Percentiles rank a stretch among this genome's conserved stretches.
These are phyloP conservation scores for Moricandia arvensis DNA, from an alignment of 345 rosid species.

Conservation along the genomic window DNA sequence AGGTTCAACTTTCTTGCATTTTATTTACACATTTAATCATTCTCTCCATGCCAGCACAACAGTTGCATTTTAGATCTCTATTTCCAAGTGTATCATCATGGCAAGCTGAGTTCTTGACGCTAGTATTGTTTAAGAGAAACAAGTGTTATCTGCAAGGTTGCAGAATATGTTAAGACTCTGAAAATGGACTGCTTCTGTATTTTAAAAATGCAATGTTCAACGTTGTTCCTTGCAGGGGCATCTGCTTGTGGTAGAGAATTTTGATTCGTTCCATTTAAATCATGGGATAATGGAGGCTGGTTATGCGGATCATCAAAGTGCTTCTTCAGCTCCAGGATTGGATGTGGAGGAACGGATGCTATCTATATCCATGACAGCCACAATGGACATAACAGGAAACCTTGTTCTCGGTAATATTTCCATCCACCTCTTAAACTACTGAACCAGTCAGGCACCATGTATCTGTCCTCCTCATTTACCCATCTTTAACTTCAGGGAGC, in stretches of 20 bases:
- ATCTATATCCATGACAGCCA: constrained; percentile 86
- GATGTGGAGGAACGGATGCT: constrained; percentile 44
- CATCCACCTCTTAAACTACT: constrained; percentile 2
- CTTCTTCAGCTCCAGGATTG: constrained; percentile 41
- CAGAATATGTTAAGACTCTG: not conserved
- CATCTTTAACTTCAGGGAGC: constrained; percentile 56
- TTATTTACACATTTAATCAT: too few relatives aligned
- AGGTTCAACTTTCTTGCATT: constrained; percentile 45
- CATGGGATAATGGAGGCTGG: constrained; percentile 90
- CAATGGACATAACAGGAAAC: constrained; percentile 67
- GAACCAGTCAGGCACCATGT: not conserved
- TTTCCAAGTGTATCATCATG: too few relatives aligned
- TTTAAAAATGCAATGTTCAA: not conserved
- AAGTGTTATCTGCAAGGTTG: not conserved
- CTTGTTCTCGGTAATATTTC: constrained; percentile 68
- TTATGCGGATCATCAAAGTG: constrained; percentile 53
- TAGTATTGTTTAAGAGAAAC: not conserved
- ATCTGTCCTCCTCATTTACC: not conserved
- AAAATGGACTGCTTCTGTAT: constrained; percentile 5
- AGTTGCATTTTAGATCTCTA: too few relatives aligned
- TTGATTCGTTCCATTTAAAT: constrained; percentile 53
- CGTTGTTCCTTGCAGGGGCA: constrained; percentile 63
- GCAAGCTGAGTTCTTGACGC: too few relatives aligned
- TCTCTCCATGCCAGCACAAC: too few relatives aligned
- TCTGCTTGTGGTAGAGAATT: constrained; percentile 79